These are phyloP conservation scores for Fusarium cyanostomum DNA, from an alignment of 2,329 filamentous ascomycete genomes.

Conservation along the genomic window DNA sequence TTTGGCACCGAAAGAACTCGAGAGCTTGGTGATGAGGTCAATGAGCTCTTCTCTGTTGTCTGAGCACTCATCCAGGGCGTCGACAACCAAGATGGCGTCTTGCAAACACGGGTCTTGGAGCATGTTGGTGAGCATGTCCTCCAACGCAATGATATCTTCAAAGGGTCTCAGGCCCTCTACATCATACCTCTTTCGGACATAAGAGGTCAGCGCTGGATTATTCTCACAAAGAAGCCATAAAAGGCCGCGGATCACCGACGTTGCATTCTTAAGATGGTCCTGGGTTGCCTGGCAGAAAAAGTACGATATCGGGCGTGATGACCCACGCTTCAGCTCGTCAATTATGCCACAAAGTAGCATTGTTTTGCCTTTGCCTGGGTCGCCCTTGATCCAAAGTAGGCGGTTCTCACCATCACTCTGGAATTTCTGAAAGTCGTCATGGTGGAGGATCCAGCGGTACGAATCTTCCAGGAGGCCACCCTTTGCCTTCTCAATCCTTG, in stretches of 20 bases:
- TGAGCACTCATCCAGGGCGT: conserved; percentile 59
- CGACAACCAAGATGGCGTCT: conserved; percentile 51
- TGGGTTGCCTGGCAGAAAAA: conserved; percentile 59
- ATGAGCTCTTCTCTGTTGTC: conserved; percentile 45
- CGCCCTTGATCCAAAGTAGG: conserved; percentile 49
- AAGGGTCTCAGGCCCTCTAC: conserved; percentile 49
- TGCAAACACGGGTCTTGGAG: conserved; percentile 35
- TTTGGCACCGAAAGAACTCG: conserved; percentile 40
- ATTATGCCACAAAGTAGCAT: conserved; percentile 49
- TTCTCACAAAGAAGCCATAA: conserved; percentile 53
- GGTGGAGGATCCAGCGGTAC: conserved; percentile 47
- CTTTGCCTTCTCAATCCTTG: conserved; percentile 33
- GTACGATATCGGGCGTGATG: conserved; percentile 17
- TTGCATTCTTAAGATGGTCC: conserved; percentile 49
- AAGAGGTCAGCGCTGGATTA: conserved; percentile 46
- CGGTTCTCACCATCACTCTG: conserved; percentile 15
- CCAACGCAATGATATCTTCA: conserved; percentile 51
- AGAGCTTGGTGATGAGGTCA: conserved; percentile 26
- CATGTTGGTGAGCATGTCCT: conserved; percentile 51
- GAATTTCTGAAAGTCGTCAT: conserved; percentile 43
- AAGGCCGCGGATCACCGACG: conserved; percentile 54
- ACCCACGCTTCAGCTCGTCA: conserved; percentile 24
- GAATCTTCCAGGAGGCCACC: conserved; percentile 34
- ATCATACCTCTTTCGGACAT: conserved; percentile 50
- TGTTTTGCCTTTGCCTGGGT: conserved; percentile 51